Evolutionary conservation across 2,329 filamentous ascomycete genomes (phyloP).

Genomic region (Botrytis tulipae): DNA sequence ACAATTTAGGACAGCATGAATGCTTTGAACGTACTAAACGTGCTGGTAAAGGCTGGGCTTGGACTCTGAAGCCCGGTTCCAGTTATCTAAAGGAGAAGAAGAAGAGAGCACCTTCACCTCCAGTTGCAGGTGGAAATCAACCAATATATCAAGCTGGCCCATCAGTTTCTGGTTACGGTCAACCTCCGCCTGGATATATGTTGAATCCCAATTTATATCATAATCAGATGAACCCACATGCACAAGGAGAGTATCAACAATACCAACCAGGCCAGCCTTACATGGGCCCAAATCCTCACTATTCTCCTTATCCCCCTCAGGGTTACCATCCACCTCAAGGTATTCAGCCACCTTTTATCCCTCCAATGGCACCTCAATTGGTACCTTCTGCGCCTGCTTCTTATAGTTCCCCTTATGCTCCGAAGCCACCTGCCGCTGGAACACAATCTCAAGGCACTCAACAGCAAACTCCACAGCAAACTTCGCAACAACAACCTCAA

Average conservation of each 20-base stretch:
- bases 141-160: conserved; percentile 34
- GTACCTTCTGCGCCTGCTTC: conserved; percentile 23
- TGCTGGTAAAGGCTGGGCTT: conserved; percentile 56
- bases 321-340: conserved; percentile 20
- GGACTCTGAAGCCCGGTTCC: conserved; percentile 52
- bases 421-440: conserved; percentile 31
- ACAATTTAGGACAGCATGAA: conserved; percentile 57
- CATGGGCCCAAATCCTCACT: conserved; percentile 24
- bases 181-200: conserved; percentile 25
- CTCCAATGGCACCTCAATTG: conserved; percentile 32
- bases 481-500: background rate
- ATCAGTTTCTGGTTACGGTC: conserved; percentile 24
- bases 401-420: conserved; percentile 41
- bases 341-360: conserved; percentile 23
- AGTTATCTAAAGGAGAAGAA: conserved; percentile 59
- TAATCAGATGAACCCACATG: conserved; percentile 29
- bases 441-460: conserved; percentile 17
- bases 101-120: conserved; percentile 42
- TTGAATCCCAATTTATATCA: conserved; percentile 31
- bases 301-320: conserved; percentile 18
- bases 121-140: conserved; percentile 35
- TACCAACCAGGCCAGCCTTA: conserved; percentile 30
- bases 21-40: conserved; percentile 54
- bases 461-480: conserved; percentile 13
- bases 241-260: conserved; percentile 14